These are phyloP conservation scores for Polychaeton citri DNA, from an alignment of 2,329 filamentous ascomycete species.

Conservation along the genomic window DNA sequence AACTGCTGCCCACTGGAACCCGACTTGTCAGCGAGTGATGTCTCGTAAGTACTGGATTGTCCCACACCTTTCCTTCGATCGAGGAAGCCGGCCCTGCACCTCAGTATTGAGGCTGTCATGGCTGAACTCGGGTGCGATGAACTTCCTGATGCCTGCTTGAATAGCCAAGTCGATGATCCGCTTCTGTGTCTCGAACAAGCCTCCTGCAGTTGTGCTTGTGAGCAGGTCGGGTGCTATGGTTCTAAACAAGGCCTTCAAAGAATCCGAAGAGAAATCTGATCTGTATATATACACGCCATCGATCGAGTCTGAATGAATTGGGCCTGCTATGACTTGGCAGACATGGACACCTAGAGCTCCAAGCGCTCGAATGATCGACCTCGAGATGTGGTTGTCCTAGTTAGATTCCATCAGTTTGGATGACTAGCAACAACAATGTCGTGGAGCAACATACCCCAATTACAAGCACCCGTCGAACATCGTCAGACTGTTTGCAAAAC, in stretches of 20 bases:
- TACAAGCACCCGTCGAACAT: no score
- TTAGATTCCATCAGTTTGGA: no score
- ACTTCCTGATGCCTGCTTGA: constrained; percentile 6
- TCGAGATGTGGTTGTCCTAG: no score
- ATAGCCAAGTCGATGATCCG: constrained; percentile 12
- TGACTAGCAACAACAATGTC: no score
- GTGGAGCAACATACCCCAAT: no score
- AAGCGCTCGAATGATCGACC: no score
- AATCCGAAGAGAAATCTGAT: constrained; percentile 19
- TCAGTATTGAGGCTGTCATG: constrained; percentile 18
- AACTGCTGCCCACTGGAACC: no score
- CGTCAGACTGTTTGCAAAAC: no score
- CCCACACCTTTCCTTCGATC: constrained; percentile 16
- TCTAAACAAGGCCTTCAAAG: constrained; percentile 15
- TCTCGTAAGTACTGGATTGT: constrained; percentile 19
- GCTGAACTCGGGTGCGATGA: constrained; percentile 15
- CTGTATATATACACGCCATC: constrained; percentile 7
- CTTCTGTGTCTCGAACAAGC: constrained; percentile 14
- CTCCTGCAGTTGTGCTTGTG: constrained; percentile 14
- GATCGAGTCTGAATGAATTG: constrained; percentile 2
- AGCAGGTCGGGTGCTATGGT: constrained; percentile 11
- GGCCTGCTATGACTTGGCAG: no score
- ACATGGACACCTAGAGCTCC: no score
- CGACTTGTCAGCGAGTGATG: no score
- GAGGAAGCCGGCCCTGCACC: constrained; percentile 19